Evolutionary conservation across 768 basidiomycete genomes (phyloP).

Genomic region (Rhizopogon roseolus): DNA sequence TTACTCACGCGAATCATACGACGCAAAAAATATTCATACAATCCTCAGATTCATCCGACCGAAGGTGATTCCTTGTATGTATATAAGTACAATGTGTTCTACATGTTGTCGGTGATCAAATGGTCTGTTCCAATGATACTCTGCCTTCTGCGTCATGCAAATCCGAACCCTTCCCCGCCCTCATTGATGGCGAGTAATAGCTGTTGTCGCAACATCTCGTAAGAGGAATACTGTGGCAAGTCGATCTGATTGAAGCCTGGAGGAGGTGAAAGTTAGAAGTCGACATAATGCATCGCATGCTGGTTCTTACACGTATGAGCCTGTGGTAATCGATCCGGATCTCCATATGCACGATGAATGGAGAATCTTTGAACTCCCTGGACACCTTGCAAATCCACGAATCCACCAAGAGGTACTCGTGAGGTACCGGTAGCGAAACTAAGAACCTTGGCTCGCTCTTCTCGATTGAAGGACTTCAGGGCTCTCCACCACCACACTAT

Average conservation of each 20-base stretch:
- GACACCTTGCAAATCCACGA: slow-evolving; percentile 91
- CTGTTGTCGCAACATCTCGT: slow-evolving; percentile 93
- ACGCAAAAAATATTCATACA: no score
- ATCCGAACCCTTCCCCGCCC: slow-evolving; percentile 94
- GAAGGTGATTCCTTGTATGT: no score
- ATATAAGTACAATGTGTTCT: slow-evolving; percentile 25
- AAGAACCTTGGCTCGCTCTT: slow-evolving; percentile 93
- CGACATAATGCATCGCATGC: not conserved
- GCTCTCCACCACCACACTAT: slow-evolving; percentile 99
- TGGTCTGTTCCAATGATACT: slow-evolving; percentile 1
- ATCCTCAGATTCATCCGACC: no score
- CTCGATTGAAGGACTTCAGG: slow-evolving; percentile 93
- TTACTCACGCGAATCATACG: no score
- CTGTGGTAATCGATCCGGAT: slow-evolving; percentile 78
- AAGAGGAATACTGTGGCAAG: slow-evolving; percentile 90
- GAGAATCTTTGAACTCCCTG: slow-evolving; percentile 94
- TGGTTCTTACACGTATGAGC: slow-evolving; percentile 77
- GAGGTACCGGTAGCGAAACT: slow-evolving; percentile 96
- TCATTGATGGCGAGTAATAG: slow-evolving; percentile 91
- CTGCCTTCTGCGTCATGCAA: slow-evolving; percentile 38
- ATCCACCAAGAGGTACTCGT: slow-evolving; percentile 90
- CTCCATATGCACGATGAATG: slow-evolving; percentile 90
- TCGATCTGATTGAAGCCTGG: slow-evolving; percentile 93
- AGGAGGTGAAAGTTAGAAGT: slow-evolving; percentile 11
- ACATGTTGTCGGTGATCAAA: slow-evolving; percentile 15